Conservation (phyloP, 495 filamentous ascomycete species). For the Pseudotulostoma volvatum region DNA sequence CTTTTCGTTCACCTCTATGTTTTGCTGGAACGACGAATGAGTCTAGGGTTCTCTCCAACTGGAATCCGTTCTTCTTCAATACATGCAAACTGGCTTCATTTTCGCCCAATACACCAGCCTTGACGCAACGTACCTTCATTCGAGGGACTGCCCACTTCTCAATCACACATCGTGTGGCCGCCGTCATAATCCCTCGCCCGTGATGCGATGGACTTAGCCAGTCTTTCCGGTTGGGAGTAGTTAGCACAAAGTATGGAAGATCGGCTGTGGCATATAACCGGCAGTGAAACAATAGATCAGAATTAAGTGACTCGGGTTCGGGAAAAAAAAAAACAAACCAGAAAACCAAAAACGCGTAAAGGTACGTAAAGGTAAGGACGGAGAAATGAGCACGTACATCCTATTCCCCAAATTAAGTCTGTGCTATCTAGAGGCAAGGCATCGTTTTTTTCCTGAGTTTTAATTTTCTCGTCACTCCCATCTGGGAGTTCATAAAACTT, state of each 20-base stretch:
- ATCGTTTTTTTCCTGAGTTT: constrained; percentile 9
- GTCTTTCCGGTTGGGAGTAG: constrained; percentile 7
- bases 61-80: constrained; percentile 14
- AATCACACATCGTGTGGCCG: constrained; percentile 8
- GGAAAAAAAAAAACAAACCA: no score
- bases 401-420: constrained; percentile 12
- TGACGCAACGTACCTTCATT: constrained; percentile 13
- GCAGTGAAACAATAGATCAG: no score
- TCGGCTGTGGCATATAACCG: no score
- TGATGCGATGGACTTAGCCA: constrained; percentile 12
- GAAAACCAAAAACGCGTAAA: no score
- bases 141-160: constrained; percentile 13
- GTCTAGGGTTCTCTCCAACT: constrained; percentile 3
- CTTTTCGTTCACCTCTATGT: constrained; percentile 9
- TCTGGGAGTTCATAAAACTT: constrained; percentile 11
- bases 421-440: constrained; percentile 8
- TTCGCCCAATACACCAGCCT: constrained; percentile 7
- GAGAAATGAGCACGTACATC: constrained; percentile 5
- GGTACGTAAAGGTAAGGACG: background rate
- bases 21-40: constrained; percentile 5
- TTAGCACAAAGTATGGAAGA: background rate
- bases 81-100: constrained; percentile 13
- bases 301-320: no score
- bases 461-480: constrained; percentile 6
- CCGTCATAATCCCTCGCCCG: constrained; percentile 15